A percentile compares a stretch with the other conserved stretches of the same genome.
phyloP scores from a whole-genome alignment of 148 eudicot species.

The Vaccinium macrocarpon region DNA sequence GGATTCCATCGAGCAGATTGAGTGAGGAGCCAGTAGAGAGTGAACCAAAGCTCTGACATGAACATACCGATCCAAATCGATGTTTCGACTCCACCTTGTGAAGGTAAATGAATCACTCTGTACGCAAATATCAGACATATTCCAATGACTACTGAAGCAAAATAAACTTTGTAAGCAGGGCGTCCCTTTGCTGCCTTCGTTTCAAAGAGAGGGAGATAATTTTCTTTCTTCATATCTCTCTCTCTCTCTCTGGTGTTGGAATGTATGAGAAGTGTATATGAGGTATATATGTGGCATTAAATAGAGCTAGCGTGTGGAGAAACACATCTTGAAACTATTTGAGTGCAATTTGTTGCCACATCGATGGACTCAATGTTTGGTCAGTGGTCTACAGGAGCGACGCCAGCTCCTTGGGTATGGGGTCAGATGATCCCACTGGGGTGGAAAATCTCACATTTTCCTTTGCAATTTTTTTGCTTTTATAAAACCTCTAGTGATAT shows the following conservation, averaged over 20 bases:
- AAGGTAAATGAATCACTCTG: conserved; percentile 18
- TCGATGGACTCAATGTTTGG: neutral
- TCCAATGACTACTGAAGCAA: conserved; percentile 12
- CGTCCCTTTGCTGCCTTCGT: conserved; percentile 26
- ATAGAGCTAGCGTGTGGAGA: neutral
- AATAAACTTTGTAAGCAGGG: neutral
- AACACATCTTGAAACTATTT: neutral
- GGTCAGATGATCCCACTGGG: too few species aligned
- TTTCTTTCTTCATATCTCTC: conserved; percentile 9
- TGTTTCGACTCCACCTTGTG: neutral
- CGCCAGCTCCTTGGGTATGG: too few species aligned
- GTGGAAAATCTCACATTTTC: too few species aligned
- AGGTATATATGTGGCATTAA: neutral
- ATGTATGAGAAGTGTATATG: neutral
- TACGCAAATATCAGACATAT: conserved; percentile 19
- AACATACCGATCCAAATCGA: conserved; percentile 24
- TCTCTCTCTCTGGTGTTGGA: neutral
- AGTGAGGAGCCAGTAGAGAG: conserved; percentile 26
- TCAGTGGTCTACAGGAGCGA: too few species aligned
- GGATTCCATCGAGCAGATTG: conserved; percentile 23
- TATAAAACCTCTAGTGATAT: too few species aligned
- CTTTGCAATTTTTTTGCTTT: too few species aligned
- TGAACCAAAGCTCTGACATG: conserved; percentile 29
- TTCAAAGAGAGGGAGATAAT: conserved; percentile 17
- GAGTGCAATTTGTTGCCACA: neutral